phyloP scores from a whole-genome alignment of 176 grass and related monocot genomes.

The Phragmites australis region DNA sequence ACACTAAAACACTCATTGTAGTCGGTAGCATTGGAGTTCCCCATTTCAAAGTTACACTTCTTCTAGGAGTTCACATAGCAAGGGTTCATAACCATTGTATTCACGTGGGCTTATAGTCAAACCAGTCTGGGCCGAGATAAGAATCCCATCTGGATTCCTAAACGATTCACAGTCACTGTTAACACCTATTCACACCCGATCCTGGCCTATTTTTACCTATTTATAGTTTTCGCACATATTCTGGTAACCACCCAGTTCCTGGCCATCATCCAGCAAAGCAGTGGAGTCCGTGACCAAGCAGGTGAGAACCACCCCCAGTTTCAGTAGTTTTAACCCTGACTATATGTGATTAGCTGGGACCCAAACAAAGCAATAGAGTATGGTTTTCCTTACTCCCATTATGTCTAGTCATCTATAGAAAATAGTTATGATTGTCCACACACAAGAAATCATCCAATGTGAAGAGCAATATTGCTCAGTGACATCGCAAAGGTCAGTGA shows the following conservation, averaged over 20 bases:
- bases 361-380: conserved; percentile 3
- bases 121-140: not conserved
- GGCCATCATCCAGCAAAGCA: not conserved
- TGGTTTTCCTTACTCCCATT: not conserved
- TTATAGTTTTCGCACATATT: not conserved
- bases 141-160: not conserved
- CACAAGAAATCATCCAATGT: not conserved
- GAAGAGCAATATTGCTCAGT: not conserved
- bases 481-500: not conserved
- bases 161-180: not conserved
- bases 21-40: not conserved
- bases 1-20: not conserved
- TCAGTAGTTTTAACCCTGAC: not conserved
- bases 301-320: not conserved
- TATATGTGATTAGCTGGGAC: not conserved
- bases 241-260: not conserved
- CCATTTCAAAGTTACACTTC: not conserved
- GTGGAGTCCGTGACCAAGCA: not conserved
- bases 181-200: not conserved
- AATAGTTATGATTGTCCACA: not conserved
- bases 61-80: not conserved
- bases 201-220: not conserved
- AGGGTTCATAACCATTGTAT: too few relatives aligned
- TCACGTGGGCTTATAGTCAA: not conserved
- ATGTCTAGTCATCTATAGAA: conserved; percentile 14